A percentile compares a stretch with the other conserved stretches of the same genome.
Conservation (phyloP, 1,139 yeast genomes). For the Pichia sp. region DNA sequence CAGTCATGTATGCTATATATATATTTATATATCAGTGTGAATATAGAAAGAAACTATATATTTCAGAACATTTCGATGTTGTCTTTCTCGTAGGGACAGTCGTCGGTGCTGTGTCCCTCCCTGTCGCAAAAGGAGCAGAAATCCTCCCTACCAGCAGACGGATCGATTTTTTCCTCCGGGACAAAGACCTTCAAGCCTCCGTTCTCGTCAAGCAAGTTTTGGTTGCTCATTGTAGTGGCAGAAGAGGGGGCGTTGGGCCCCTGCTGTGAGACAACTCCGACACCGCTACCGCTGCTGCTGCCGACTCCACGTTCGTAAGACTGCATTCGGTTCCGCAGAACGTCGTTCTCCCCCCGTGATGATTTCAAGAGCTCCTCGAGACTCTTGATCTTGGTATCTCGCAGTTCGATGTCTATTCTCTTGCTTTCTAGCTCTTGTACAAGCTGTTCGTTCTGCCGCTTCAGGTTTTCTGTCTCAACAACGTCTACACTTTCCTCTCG, state of each 20-base stretch:
- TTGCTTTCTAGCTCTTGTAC: constrained; percentile 28
- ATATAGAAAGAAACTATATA: not conserved
- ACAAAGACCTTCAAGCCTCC: constrained; percentile 50
- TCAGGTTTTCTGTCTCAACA: not conserved
- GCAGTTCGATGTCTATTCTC: constrained; percentile 12
- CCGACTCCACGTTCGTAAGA: too few species aligned
- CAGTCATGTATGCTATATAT: not conserved
- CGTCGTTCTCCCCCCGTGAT: not conserved
- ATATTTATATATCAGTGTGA: not conserved
- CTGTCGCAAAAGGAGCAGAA: constrained; percentile 96
- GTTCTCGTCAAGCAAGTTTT: constrained; percentile 8
- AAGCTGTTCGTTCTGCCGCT: constrained; percentile 7
- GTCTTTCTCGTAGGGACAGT: constrained; percentile 81
- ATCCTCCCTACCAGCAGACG: constrained; percentile 65
- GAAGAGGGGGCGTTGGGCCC: not conserved
- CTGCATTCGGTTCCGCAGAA: not conserved
- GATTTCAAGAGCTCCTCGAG: constrained; percentile 1
- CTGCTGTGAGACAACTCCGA: too few species aligned
- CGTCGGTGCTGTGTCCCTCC: constrained; percentile 79
- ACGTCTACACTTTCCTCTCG: constrained; percentile 5
- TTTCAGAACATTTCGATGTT: constrained; percentile 13
- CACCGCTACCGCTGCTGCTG: too few species aligned
- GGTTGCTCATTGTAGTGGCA: not conserved
- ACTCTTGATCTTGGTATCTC: constrained; percentile 1
- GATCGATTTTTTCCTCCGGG: constrained; percentile 52